Percentiles rank a stretch among this genome's conserved stretches.
Conservation (phyloP, 2,329 filamentous ascomycete genomes). For the Dactylonectria macrodidyma region DNA sequence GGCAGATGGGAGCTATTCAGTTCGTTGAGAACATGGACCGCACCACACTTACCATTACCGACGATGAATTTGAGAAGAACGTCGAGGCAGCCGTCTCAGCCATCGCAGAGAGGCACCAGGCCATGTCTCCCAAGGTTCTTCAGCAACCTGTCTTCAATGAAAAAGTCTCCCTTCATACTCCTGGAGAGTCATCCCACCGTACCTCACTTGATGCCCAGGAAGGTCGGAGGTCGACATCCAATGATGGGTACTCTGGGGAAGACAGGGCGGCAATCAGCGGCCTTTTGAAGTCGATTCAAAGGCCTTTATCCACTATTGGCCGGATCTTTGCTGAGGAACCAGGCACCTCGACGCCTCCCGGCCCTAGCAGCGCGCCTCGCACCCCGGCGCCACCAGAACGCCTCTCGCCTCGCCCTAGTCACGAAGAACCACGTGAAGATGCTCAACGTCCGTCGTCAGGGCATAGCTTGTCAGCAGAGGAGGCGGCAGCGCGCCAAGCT, state of each 20-base stretch:
- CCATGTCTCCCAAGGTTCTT: constrained; percentile 61
- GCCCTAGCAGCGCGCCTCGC: constrained; percentile 53
- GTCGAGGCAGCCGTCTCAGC: constrained; percentile 97
- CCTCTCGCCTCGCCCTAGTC: constrained; percentile 51
- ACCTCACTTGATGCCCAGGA: constrained; percentile 59
- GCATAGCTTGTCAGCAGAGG: constrained; percentile 78
- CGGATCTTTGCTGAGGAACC: constrained; percentile 88
- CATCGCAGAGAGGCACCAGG: constrained; percentile 90
- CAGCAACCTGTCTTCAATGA: constrained; percentile 61
- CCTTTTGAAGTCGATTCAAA: constrained; percentile 90
- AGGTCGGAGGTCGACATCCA: constrained; percentile 66
- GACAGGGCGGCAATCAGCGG: constrained; percentile 88
- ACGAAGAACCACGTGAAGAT: constrained; percentile 48
- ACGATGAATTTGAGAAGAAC: constrained; percentile 95
- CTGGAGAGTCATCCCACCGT: constrained; percentile 53
- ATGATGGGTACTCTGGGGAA: constrained; percentile 70
- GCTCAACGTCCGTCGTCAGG: constrained; percentile 54
- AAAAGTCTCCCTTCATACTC: constrained; percentile 52
- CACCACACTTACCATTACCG: constrained; percentile 91
- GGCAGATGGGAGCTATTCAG: constrained; percentile 89
- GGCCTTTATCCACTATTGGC: constrained; percentile 90
- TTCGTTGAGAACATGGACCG: constrained; percentile 98
- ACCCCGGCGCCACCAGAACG: constrained; percentile 55
- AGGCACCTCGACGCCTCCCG: constrained; percentile 54
- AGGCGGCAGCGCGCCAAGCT: constrained; percentile 90